Base-by-base conservation (phyloP, 805 yeast species). In the Kluyveromyces siamensis region DNA sequence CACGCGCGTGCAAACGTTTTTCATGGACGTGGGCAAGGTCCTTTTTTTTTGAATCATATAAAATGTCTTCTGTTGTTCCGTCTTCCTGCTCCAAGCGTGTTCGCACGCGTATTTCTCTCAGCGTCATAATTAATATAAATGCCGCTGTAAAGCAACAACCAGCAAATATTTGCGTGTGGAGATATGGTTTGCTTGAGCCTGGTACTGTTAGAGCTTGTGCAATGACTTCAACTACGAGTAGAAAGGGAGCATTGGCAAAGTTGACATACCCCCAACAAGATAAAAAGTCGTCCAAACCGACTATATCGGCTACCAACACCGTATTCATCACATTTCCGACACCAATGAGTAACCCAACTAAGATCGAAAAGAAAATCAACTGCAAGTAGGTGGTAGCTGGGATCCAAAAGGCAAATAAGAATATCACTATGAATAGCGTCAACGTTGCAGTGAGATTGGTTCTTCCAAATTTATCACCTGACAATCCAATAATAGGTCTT, bases 111-210 rank as follows among this genome's bases (percentile, higher is more conserved):
- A 72, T 70, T 52, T 79, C 83, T 53, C 89, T 69, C 18, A 79
- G 65, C 0, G 77, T 65, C 1, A 77, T 50, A 48, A 75, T 62
- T 27, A 78, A 49, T 2, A 77, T 6, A 10, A 74, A 57, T 0
- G 75, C 75, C 10, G 62, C 63, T n/a, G 74, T 57, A 52, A 73
- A 75, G 42, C 75, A 61, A 17, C 71, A 56, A 2, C 85, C 87
- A 5, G 80, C 74, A 59, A 80, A 81, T 1, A 81, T 69, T 56
- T 82, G 87, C 1, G 84, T 72, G 53, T 81, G 73, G 36, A 76
- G 63, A 54, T 75, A 83, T 2, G 87, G 85, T 27, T 63, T 66
- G 7, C 48, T 49, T 8, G 53, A 52, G 2, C 54, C 37, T 10
- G 56, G 45, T n/a, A 59, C 65, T 46, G 70, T 68, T 43, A 80